Evolutionary conservation across 495 filamentous ascomycete species (phyloP).

Genomic region (Podospora sp.): DNA sequence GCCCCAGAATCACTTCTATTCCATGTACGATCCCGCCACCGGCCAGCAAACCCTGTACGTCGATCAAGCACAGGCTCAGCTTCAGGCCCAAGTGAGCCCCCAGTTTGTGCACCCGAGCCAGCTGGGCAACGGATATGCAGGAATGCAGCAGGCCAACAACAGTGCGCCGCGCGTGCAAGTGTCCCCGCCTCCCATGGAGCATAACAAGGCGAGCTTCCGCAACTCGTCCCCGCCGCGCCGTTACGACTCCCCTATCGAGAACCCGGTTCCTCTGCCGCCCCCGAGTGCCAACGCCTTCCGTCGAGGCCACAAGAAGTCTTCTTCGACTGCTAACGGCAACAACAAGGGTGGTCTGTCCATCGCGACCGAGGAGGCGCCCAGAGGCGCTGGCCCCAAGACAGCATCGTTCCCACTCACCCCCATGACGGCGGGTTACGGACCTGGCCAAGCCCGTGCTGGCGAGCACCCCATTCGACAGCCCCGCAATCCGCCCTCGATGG

Average conservation of each 20-base stretch:
- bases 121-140: constrained; percentile 30
- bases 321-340: constrained; percentile 69
- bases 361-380: constrained; percentile 58
- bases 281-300: constrained; percentile 86
- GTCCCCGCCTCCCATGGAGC: constrained; percentile 67
- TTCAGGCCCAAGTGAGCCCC: constrained; percentile 47
- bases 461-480: constrained; percentile 95
- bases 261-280: constrained; percentile 69
- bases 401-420: constrained; percentile 78
- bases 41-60: constrained; percentile 72
- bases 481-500: constrained; percentile 85
- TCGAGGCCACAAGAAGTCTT: constrained; percentile 86
- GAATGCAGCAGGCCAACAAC: constrained; percentile 44
- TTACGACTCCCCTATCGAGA: constrained; percentile 60
- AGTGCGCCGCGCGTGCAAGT: constrained; percentile 69
- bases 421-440: constrained; percentile 79
- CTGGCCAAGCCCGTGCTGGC: constrained; percentile 87
- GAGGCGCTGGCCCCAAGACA: constrained; percentile 73
- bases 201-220: constrained; percentile 52
- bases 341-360: constrained; percentile 61
- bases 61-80: constrained; percentile 46
- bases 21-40: constrained; percentile 79
- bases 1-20: constrained; percentile 64
- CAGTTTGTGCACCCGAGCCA: constrained; percentile 37
- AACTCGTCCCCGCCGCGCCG: constrained; percentile 73